These are phyloP conservation scores for Teunomyces panamensis DNA, from an alignment of 805 yeast species.

Conservation along the genomic window DNA sequence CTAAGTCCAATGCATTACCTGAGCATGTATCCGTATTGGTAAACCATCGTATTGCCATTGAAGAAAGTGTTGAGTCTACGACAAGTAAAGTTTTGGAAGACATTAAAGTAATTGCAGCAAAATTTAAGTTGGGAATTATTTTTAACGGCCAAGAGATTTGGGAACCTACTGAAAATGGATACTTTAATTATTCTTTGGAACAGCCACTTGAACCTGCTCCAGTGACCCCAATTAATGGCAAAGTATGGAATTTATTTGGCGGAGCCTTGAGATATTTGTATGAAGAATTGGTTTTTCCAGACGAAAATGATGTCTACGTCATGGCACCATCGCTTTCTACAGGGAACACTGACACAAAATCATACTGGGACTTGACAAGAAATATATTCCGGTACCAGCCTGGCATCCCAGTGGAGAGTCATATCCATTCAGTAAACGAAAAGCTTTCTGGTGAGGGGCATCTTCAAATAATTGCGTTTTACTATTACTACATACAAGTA, in stretches of 20 bases:
- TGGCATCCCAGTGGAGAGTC: slow-evolving; percentile 17
- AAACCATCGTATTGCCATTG: slow-evolving; percentile 48
- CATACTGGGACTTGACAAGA: slow-evolving; percentile 39
- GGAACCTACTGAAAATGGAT: slow-evolving; percentile 26
- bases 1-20: slow-evolving; percentile 50
- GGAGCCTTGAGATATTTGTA: slow-evolving; percentile 37
- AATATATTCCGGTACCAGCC: slow-evolving; percentile 37
- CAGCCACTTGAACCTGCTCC: slow-evolving; percentile 38
- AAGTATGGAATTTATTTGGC: slow-evolving; percentile 33
- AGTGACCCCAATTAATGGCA: slow-evolving; percentile 30
- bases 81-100: slow-evolving; percentile 30
- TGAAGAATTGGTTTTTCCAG: slow-evolving; percentile 31
- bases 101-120: slow-evolving; percentile 29
- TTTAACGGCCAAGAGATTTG: slow-evolving; percentile 23
- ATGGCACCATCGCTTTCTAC: slow-evolving; percentile 34
- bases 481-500: slow-evolving; percentile 35
- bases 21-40: slow-evolving; percentile 43
- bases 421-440: slow-evolving; percentile 38
- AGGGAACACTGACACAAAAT: slow-evolving; percentile 42
- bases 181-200: slow-evolving; percentile 26
- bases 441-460: slow-evolving; percentile 28
- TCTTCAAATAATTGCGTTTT: slow-evolving; percentile 34
- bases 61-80: slow-evolving; percentile 34
- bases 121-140: slow-evolving; percentile 35
- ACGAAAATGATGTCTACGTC: slow-evolving; percentile 21